A percentile compares a stretch with the other conserved stretches of the same genome.
Evolutionary conservation across 2,329 filamentous ascomycete genomes (phyloP).

Genomic region (Rhynchosporium secalis): DNA sequence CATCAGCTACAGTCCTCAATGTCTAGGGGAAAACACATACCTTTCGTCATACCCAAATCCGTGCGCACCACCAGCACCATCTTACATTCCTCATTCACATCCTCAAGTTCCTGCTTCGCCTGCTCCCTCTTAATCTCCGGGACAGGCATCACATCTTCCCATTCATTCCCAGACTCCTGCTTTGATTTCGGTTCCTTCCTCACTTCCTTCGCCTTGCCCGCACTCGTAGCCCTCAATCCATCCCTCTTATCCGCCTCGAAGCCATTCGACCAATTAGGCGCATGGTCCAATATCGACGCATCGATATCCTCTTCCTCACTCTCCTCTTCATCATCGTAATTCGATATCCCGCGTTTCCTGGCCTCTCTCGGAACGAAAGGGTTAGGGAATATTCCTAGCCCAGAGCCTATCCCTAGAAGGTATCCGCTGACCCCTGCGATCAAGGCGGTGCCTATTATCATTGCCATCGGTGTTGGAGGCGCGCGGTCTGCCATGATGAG

Average conservation of each 20-base stretch:
- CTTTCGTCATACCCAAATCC: constrained; percentile 96
- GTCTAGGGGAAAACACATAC: constrained; percentile 49
- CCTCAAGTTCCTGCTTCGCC: constrained; percentile 34
- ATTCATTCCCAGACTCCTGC: constrained; percentile 44
- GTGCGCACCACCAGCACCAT: constrained; percentile 89
- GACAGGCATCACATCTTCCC: neutral
- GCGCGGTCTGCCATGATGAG: constrained; percentile 35
- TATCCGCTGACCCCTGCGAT: constrained; percentile 76
- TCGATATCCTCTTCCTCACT: constrained; percentile 68
- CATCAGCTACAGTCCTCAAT: constrained; percentile 10
- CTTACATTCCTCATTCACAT: constrained; percentile 80
- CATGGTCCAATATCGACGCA: constrained; percentile 61
- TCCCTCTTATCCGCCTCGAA: constrained; percentile 59
- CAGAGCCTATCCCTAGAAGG: constrained; percentile 71
- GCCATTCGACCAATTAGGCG: constrained; percentile 66
- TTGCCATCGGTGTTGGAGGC: constrained; percentile 43
- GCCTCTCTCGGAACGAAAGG: constrained; percentile 38
- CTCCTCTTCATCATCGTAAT: constrained; percentile 61
- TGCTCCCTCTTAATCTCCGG: constrained; percentile 46
- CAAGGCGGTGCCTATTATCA: constrained; percentile 72
- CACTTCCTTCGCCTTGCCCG: constrained; percentile 42
- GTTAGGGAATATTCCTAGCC: constrained; percentile 72
- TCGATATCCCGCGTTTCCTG: constrained; percentile 51
- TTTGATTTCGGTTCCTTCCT: constrained; percentile 42
- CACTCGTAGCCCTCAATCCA: constrained; percentile 47